Evolutionary conservation across 179 eudicot species (phyloP), one percentile per base, ranked within the genome.

Genomic region (Beta corolliflora): DNA sequence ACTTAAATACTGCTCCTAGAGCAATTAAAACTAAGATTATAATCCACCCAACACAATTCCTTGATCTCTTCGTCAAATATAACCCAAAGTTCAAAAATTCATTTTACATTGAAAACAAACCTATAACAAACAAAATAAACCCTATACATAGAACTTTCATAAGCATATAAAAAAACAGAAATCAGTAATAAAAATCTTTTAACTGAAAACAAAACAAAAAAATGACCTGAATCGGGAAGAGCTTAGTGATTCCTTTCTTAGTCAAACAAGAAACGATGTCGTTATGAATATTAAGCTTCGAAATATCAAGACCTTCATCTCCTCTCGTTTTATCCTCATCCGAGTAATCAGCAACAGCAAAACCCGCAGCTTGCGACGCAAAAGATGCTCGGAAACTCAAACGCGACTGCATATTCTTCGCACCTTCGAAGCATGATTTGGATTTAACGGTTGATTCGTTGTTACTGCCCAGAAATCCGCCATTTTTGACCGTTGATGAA

Each of bases 181-280:
- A 3, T 1, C 15, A 7, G 5, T 0, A 36, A 55, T 13, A 45
- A 25, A 25, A 25, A 25, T 0, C 29, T 25, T 25, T n/a, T n/a
- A 54, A 45, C 7, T 16, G 5, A 21, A 23, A 72, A 11, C 48
- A 41, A 36, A 45, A 0, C 21, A 7, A 29, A 46, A 48, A 13
- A 12, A 9, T 0, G 19, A 94, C 99, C 98, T 96, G 99, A 84
- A 96, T 96, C 2, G 99, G 98, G 71, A 96, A 96, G 75, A 96
- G 94, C 83, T 87, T 92, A 56, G 92, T 88, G 68, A 96, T 96
- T 5, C 99, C 99, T 82, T 79, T 90, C 14, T 78, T 78, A 18
- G 91, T 69, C 88, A 96, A 85, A 67, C 93, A 86, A 3, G 86
- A 50, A 36, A 92, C 89, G 16, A 96, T 85, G 7, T 88, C 88